These are phyloP conservation scores for Fraxinus ornus DNA, from an alignment of 305 asterid species.

Conservation along the genomic window DNA sequence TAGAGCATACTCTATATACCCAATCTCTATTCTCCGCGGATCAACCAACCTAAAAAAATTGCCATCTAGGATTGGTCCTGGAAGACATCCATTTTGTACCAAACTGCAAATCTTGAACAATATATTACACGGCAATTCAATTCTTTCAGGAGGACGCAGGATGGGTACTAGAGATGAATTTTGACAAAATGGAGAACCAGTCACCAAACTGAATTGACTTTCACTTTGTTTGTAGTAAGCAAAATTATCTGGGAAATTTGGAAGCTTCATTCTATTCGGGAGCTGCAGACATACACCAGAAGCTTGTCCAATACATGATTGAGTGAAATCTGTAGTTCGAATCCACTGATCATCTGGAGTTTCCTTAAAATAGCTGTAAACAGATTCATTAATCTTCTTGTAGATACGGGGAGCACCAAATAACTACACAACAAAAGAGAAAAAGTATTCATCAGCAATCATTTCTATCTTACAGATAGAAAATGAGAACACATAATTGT, in stretches of 20 bases:
- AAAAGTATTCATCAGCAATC: slow-evolving; percentile 10
- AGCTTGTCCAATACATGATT: slow-evolving; percentile 67
- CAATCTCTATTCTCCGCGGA: slow-evolving; percentile 37
- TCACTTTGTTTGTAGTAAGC: slow-evolving; percentile 51
- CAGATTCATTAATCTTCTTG: slow-evolving; percentile 42
- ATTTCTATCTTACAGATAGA: not conserved
- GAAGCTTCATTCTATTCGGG: slow-evolving; percentile 46
- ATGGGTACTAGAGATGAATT: slow-evolving; percentile 62
- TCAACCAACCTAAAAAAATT: slow-evolving; percentile 49
- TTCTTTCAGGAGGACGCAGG: slow-evolving; percentile 49
- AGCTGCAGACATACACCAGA: slow-evolving; percentile 78
- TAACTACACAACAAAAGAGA: slow-evolving; percentile 11
- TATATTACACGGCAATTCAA: slow-evolving; percentile 51
- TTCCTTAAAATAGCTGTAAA: slow-evolving; percentile 38
- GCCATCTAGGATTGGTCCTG: slow-evolving; percentile 58
- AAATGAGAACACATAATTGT: not conserved
- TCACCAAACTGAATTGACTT: slow-evolving; percentile 35
- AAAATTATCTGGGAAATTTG: slow-evolving; percentile 54
- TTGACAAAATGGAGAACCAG: slow-evolving; percentile 43
- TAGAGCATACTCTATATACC: slow-evolving; percentile 58
- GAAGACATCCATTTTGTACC: slow-evolving; percentile 81
- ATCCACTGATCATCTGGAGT: slow-evolving; percentile 81
- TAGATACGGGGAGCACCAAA: slow-evolving; percentile 53
- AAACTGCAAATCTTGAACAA: slow-evolving; percentile 64
- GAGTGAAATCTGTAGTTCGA: slow-evolving; percentile 81